Evolutionary conservation across 495 filamentous ascomycete genomes (phyloP).

Genomic region (Echria macrotheca): DNA sequence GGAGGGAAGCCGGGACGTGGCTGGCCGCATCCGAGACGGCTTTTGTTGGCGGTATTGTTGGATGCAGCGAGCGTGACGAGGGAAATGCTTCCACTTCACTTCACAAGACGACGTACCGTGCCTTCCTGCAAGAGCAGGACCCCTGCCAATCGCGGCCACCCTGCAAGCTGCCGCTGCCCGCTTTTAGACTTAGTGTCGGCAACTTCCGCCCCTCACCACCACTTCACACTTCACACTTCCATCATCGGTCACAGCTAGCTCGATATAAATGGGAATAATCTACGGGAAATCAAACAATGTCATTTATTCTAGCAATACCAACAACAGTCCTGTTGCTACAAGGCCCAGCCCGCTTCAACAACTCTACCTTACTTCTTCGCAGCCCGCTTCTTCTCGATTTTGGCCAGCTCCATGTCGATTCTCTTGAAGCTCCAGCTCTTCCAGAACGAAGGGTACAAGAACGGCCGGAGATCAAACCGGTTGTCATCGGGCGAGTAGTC

Average conservation of each 20-base stretch:
- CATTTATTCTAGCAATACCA: background rate
- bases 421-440: slow-evolving; percentile 48
- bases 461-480: slow-evolving; percentile 59
- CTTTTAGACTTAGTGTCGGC: too few species aligned
- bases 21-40: background rate
- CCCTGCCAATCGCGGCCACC: background rate
- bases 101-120: background rate
- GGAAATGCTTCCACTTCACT: too few species aligned
- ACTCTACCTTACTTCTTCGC: background rate
- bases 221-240: too few species aligned
- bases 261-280: too few species aligned
- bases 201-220: too few species aligned
- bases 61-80: too few species aligned
- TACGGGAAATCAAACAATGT: background rate
- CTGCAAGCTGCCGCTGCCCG: too few species aligned
- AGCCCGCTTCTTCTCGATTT: background rate
- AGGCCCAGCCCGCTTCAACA: background rate
- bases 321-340: background rate
- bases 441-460: slow-evolving; percentile 48
- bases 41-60: background rate
- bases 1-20: background rate
- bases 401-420: slow-evolving; percentile 36
- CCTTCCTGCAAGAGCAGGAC: background rate
- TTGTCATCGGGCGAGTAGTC: slow-evolving; percentile 34
- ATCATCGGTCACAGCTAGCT: too few species aligned